Percentiles rank a stretch among this genome's conserved stretches.
Conservation (phyloP, 2,329 filamentous ascomycete species). For the Hymenoscyphus salicellus region DNA sequence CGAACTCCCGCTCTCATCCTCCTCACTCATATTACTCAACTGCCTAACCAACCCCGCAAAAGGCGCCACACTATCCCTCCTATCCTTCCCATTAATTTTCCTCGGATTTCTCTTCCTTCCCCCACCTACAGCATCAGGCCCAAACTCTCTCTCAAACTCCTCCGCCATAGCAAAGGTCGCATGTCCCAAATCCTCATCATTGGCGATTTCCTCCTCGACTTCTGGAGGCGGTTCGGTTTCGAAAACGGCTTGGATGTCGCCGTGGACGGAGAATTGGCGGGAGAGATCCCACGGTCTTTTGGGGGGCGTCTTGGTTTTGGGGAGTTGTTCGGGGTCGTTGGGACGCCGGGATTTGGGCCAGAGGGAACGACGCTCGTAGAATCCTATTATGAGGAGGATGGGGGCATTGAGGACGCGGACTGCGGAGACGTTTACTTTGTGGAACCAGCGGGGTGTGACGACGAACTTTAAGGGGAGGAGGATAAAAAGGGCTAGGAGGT, state of each 20-base stretch:
- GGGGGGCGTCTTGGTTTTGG: conserved; percentile 4
- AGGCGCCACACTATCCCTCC: conserved; percentile 31
- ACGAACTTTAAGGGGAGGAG: conserved; percentile 75
- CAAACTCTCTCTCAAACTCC: conserved; percentile 24
- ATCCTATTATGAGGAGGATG: conserved; percentile 66
- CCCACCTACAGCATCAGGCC: conserved; percentile 9
- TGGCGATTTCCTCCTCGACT: conserved; percentile 26
- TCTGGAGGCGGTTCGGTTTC: conserved; percentile 30
- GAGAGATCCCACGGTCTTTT: conserved; percentile 30
- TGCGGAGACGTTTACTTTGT: conserved; percentile 79
- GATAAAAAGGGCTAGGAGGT: conserved; percentile 71
- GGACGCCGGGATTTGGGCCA: conserved; percentile 45
- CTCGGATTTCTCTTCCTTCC: conserved; percentile 4
- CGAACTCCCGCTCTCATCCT: conserved; percentile 18
- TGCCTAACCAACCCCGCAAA: conserved; percentile 28
- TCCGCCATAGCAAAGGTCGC: conserved; percentile 18
- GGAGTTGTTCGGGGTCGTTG: conserved; percentile 25
- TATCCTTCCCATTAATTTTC: conserved; percentile 17
- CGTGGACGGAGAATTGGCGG: conserved; percentile 32
- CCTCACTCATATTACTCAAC: conserved; percentile 21
- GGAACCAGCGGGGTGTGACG: conserved; percentile 81
- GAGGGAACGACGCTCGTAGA: conserved; percentile 66
- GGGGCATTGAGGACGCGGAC: conserved; percentile 75
- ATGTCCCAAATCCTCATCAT: conserved; percentile 19
- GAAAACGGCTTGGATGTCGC: conserved; percentile 36